Conservation (phyloP, 805 yeast genomes). For the Tetrapisispora namnaoensis region DNA sequence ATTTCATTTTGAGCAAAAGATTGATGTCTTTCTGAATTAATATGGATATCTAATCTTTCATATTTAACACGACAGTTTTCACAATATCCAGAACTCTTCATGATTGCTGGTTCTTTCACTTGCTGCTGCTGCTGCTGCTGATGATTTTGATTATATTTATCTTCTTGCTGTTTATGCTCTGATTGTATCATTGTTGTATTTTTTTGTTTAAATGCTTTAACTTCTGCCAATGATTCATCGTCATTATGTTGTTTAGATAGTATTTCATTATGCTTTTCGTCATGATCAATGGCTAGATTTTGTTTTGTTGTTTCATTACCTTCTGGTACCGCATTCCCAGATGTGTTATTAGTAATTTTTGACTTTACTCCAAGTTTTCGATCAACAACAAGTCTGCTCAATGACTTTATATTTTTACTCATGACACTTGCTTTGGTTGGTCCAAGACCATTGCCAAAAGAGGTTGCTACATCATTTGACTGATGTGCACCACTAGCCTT, state of each 20-base stretch:
- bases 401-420: conserved; percentile 23
- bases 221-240: neutral
- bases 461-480: conserved; percentile 30
- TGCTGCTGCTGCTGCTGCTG: conserved; percentile 6
- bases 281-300: conserved; percentile 1
- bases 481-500: conserved; percentile 31
- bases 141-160: conserved; percentile 2
- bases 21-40: conserved; percentile 57
- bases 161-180: neutral
- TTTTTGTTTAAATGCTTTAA: neutral
- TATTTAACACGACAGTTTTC: conserved; percentile 86
- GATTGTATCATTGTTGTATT: neutral
- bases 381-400: conserved; percentile 26
- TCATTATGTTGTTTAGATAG: neutral
- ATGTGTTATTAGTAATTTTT: neutral
- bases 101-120: neutral
- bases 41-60: conserved; percentile 70
- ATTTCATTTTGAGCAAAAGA: conserved; percentile 63
- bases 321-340: neutral
- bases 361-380: conserved; percentile 16
- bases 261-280: neutral
- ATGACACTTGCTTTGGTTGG: conserved; percentile 28
- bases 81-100: conserved; percentile 61
- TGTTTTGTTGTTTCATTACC: neutral
- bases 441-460: conserved; percentile 28